Evolutionary conservation across 441 rosid species (phyloP), one percentile per base, ranked within the genome.

Genomic region (Daphne laureola): DNA sequence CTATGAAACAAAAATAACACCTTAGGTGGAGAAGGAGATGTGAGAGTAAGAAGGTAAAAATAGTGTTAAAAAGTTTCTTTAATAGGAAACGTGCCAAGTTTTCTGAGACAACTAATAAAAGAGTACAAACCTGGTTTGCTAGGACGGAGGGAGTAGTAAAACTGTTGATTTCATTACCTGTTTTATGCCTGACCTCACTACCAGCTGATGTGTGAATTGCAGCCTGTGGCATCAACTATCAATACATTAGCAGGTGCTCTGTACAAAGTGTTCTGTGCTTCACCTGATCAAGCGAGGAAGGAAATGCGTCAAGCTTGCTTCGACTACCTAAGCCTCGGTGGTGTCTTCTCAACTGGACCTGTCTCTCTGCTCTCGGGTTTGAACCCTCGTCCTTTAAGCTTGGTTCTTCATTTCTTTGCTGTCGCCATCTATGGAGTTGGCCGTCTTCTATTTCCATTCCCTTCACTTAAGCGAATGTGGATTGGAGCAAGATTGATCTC

Each of bases 231-330:
- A 46, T 73, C 93, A 25, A 86, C 97, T 1, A 86, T 90, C 47
- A 90, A 90, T 62, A 90, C 93, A 4, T 73, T 86, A 51, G 96
- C 92, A 0, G 84, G 82, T 53, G 95, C 97, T 16, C 70, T 86
- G 36, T 79, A 89, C 81, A 83, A 79, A 71, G 97, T 86, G 14
- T 89, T 89, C 66, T 82, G 82, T 59, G 78, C 87, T 26, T 84
- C 90, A 8, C 71, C 87, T 53, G 92, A 86, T 47, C 74, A 71
- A 70, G 92, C 90, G 17, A 78, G 78, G 58, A 77, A 68, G 67
- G 97, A 84, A 73, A 89, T 89, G 95, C 82, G 88, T 0, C 67
- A 80, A 48, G 97, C 92, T 0, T 89, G 97, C 59, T 89, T 81
- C 18, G 95, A 89, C 58, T 84, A 86, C 65, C 72, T 89, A 16